Evolutionary conservation across 495 filamentous ascomycete species (phyloP).

Genomic region (Jackrogersella multiformis): DNA sequence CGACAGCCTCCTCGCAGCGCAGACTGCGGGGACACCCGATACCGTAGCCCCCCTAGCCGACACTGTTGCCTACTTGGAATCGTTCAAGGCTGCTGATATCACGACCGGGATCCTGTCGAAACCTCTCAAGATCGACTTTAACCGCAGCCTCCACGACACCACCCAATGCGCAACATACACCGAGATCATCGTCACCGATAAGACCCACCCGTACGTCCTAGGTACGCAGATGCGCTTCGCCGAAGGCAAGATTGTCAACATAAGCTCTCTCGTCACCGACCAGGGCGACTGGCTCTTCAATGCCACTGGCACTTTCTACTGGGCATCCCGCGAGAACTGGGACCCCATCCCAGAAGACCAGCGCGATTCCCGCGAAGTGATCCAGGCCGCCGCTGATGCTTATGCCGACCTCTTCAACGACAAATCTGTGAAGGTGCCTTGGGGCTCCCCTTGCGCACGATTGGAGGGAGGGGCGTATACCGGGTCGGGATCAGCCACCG

Average conservation of each 20-base stretch:
- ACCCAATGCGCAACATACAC: conserved; percentile 62
- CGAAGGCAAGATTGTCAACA: conserved; percentile 43
- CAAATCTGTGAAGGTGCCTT: conserved; percentile 57
- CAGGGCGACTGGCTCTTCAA: conserved; percentile 62
- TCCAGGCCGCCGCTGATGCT: conserved; percentile 60
- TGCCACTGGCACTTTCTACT: conserved; percentile 58
- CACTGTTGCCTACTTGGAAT: conserved; percentile 51
- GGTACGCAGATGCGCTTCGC: conserved; percentile 57
- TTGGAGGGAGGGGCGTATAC: conserved; percentile 60
- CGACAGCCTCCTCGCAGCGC: conserved; percentile 55
- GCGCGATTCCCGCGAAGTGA: conserved; percentile 54
- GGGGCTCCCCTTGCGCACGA: conserved; percentile 58
- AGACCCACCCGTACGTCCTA: conserved; percentile 58
- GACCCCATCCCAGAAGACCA: conserved; percentile 53
- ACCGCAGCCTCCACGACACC: conserved; percentile 58
- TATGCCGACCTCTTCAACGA: conserved; percentile 59
- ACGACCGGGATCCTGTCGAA: conserved; percentile 51
- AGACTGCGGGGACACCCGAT: conserved; percentile 51
- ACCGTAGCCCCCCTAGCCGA: conserved; percentile 43
- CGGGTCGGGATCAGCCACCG: conserved; percentile 47
- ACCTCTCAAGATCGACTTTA: conserved; percentile 59
- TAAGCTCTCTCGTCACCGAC: conserved; percentile 56
- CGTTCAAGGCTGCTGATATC: conserved; percentile 52
- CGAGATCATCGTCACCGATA: conserved; percentile 58
- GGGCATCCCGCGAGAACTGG: conserved; percentile 56